Evolutionary conservation across 2,329 filamentous ascomycete genomes (phyloP).

Genomic region (Chalaropsis ovoidea): DNA sequence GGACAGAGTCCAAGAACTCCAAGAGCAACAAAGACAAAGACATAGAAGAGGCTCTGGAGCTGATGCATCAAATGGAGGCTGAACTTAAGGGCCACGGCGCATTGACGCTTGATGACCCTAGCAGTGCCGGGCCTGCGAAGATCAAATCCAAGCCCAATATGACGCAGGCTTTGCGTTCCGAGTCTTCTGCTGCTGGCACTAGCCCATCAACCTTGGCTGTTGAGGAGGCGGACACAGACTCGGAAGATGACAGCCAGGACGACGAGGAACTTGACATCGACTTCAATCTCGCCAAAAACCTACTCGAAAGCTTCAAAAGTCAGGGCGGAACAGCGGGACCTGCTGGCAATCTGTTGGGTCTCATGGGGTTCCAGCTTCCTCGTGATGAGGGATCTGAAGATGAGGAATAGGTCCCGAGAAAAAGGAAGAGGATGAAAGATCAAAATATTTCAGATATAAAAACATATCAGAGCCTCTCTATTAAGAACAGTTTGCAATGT

Average conservation of each 20-base stretch:
- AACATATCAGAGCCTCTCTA: not conserved
- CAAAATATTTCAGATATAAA: too few species aligned
- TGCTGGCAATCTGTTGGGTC: slow-evolving; percentile 71
- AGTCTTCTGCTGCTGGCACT: not conserved
- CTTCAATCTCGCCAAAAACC: slow-evolving; percentile 77
- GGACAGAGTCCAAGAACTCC: slow-evolving; percentile 23
- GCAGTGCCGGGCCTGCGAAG: slow-evolving; percentile 28
- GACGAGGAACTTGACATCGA: slow-evolving; percentile 63
- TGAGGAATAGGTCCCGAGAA: slow-evolving; percentile 24
- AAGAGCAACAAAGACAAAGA: slow-evolving; percentile 36
- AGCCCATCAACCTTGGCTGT: not conserved
- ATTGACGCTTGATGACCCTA: slow-evolving; percentile 43
- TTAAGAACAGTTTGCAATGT: too few species aligned
- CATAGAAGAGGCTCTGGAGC: slow-evolving; percentile 51
- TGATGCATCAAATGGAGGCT: slow-evolving; percentile 60
- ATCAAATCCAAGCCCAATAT: not conserved
- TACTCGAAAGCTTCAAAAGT: slow-evolving; percentile 85
- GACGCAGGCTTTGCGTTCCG: not conserved
- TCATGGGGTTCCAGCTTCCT: slow-evolving; percentile 76
- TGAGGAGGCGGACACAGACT: not conserved
- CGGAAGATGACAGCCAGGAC: slow-evolving; percentile 39
- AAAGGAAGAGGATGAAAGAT: not conserved
- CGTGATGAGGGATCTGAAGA: slow-evolving; percentile 57
- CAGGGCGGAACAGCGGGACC: slow-evolving; percentile 80
- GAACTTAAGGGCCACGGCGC: slow-evolving; percentile 62